Evolutionary conservation across 768 basidiomycete species (phyloP).

Genomic region (Amylocystis lapponica): DNA sequence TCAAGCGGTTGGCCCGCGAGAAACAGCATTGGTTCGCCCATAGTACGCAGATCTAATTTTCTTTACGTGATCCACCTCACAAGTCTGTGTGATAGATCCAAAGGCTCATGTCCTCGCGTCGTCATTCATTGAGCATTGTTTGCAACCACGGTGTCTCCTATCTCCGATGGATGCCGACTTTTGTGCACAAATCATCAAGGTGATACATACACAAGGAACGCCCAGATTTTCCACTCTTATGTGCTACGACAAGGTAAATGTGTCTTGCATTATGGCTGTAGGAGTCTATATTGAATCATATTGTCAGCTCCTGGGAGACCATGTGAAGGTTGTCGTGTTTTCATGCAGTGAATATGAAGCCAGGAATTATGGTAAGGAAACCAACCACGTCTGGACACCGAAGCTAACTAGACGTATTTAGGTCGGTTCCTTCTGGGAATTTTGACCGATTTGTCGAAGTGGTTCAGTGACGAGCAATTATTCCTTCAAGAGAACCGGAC

Average conservation of each 20-base stretch:
- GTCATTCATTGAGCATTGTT: conserved; percentile 81
- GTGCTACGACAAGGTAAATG: conserved; percentile 73
- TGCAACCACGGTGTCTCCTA: conserved; percentile 87
- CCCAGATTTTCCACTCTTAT: conserved; percentile 81
- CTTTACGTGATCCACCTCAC: background rate
- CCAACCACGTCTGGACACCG: background rate
- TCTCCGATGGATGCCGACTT: conserved; percentile 97
- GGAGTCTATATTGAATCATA: no score
- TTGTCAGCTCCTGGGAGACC: conserved; percentile 75
- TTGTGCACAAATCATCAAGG: conserved; percentile 85
- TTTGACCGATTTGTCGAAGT: conserved; percentile 69
- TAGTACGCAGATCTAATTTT: conserved; percentile 29
- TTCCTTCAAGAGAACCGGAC: conserved; percentile 70
- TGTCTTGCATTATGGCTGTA: background rate
- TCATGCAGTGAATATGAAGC: conserved; percentile 96
- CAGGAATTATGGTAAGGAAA: conserved; percentile 75
- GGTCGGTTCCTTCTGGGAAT: conserved; percentile 85
- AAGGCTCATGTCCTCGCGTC: conserved; percentile 48
- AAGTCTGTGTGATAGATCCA: conserved; percentile 27
- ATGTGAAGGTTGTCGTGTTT: conserved; percentile 80
- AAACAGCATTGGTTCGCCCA: conserved; percentile 81
- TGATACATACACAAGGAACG: conserved; percentile 85
- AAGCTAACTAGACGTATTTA: conserved; percentile 24
- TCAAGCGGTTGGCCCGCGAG: conserved; percentile 72
- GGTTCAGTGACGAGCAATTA: conserved; percentile 71